Conservation (phyloP, 805 yeast species). For the Barnettozyma botsteinii region DNA sequence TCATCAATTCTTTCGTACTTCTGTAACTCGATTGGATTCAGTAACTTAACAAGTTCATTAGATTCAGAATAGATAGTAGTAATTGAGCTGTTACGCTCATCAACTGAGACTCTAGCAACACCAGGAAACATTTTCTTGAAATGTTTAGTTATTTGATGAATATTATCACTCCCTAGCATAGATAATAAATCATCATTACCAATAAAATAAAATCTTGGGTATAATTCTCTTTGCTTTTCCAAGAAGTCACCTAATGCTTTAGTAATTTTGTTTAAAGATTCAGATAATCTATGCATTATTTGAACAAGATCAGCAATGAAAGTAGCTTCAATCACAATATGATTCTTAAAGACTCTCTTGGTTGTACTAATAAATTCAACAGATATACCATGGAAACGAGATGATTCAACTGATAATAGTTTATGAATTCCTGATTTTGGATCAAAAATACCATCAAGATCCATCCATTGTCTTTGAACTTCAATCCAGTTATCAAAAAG, state of each 20-base stretch:
- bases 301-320: slow-evolving; percentile 42
- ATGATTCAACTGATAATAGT: slow-evolving; percentile 64
- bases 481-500: slow-evolving; percentile 72
- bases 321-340: slow-evolving; percentile 50
- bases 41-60: slow-evolving; percentile 50
- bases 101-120: slow-evolving; percentile 37
- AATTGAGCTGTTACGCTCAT: slow-evolving; percentile 31
- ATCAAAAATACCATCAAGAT: slow-evolving; percentile 73
- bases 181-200: slow-evolving; percentile 90
- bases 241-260: slow-evolving; percentile 69
- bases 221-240: slow-evolving; percentile 70
- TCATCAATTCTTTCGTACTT: slow-evolving; percentile 43
- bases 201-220: slow-evolving; percentile 79
- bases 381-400: slow-evolving; percentile 58
- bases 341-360: slow-evolving; percentile 42
- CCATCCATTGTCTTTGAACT: slow-evolving; percentile 84
- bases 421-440: slow-evolving; percentile 49
- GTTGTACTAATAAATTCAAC: slow-evolving; percentile 52
- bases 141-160: slow-evolving; percentile 46
- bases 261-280: slow-evolving; percentile 52
- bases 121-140: slow-evolving; percentile 71
- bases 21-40: slow-evolving; percentile 37
- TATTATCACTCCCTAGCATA: slow-evolving; percentile 60
- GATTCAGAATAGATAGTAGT: slow-evolving; percentile 53
- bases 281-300: slow-evolving; percentile 45